phyloP scores from a whole-genome alignment of 352 stramenopile genomes.

The Blastocystis sp. region DNA sequence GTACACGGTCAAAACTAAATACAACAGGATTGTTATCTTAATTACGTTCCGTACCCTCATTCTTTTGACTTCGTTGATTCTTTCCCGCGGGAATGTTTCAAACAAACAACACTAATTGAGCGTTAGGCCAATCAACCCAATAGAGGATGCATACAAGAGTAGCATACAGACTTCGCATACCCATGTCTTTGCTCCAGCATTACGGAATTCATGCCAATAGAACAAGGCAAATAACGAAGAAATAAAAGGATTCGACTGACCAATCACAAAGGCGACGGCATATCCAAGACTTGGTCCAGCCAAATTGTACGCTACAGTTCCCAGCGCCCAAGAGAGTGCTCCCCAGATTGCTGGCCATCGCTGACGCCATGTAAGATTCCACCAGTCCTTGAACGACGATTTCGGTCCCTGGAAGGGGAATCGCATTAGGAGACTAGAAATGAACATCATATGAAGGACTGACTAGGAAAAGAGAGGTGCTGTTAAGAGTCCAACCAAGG shows the following conservation, averaged over 20 bases:
- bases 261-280: background rate
- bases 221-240: slow-evolving; percentile 29
- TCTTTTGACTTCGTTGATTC: background rate
- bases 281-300: background rate
- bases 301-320: background rate
- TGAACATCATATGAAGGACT: background rate
- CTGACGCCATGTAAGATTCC: slow-evolving; percentile 23
- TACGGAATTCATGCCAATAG: slow-evolving; percentile 1
- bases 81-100: background rate
- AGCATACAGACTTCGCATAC: background rate
- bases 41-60: slow-evolving; percentile 28
- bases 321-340: background rate
- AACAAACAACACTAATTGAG: slow-evolving; percentile 24
- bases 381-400: background rate
- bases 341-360: slow-evolving; percentile 27
- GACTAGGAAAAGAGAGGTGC: slow-evolving; percentile 7
- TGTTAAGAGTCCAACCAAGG: background rate
- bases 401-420: background rate
- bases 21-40: background rate
- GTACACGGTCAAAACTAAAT: slow-evolving; percentile 11
- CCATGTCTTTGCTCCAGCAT: slow-evolving; percentile 17
- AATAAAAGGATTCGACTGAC: background rate
- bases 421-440: slow-evolving; percentile 16
- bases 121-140: background rate
- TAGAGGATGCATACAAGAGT: background rate